Conservation (phyloP, 2,329 filamentous ascomycete genomes). For the Scedosporium aurantiacum region DNA sequence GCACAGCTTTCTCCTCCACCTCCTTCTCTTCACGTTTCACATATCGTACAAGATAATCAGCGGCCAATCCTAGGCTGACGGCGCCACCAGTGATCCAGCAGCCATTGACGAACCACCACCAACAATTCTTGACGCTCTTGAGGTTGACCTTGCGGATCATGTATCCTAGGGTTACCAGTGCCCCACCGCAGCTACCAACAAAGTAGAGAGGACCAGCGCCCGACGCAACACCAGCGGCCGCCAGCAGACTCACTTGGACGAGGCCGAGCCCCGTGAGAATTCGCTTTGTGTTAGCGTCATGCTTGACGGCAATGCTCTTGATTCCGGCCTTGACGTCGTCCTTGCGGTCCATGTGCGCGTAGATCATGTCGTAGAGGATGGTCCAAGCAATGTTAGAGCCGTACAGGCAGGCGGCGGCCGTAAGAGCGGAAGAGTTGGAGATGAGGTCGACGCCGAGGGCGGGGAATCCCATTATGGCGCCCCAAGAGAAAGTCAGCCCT, state of each 20-base stretch:
- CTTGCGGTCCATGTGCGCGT: conserved; percentile 83
- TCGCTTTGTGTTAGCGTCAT: conserved; percentile 65
- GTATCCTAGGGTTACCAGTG: conserved; percentile 45
- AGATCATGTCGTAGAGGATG: conserved; percentile 83
- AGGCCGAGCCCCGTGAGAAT: conserved; percentile 61
- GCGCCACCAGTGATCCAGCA: conserved; percentile 57
- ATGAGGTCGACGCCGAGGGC: conserved; percentile 70
- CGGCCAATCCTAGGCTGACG: conserved; percentile 46
- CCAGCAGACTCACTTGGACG: conserved; percentile 58
- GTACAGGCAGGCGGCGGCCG: conserved; percentile 60
- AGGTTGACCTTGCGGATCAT: conserved; percentile 61
- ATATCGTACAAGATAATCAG: conserved; percentile 47
- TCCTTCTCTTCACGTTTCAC: conserved; percentile 2
- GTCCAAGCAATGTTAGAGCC: conserved; percentile 77
- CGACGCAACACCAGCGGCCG: conserved; percentile 54
- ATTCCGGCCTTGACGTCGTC: conserved; percentile 80
- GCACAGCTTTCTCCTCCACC: neutral
- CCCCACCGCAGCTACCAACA: conserved; percentile 54
- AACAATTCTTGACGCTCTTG: conserved; percentile 55
- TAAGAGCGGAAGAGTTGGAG: conserved; percentile 47
- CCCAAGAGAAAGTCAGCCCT: conserved; percentile 81
- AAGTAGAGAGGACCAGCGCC: conserved; percentile 63
- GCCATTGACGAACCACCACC: conserved; percentile 69
- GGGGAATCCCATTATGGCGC: conserved; percentile 78
- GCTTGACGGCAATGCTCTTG: conserved; percentile 75